phyloP scores from a whole-genome alignment of 768 basidiomycete species.

The Lyophyllum shimeji region DNA sequence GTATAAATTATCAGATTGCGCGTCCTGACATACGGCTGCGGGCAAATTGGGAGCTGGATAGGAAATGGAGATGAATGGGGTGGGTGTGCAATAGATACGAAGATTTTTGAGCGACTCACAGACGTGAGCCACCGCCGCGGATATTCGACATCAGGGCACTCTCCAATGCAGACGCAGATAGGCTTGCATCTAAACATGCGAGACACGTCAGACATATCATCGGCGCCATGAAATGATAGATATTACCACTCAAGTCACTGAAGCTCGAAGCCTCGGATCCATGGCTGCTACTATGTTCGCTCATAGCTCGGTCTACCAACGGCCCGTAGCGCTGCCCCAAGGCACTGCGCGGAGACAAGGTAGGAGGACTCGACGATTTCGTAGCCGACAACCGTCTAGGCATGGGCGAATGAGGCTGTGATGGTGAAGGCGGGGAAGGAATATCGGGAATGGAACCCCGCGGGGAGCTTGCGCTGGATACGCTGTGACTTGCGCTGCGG shows the following conservation, averaged over 20 bases:
- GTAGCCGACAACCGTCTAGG: constrained; percentile 49
- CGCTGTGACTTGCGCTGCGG: constrained; percentile 64
- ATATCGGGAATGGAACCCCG: constrained; percentile 82
- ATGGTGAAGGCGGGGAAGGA: constrained; percentile 65
- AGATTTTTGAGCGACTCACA: constrained; percentile 51
- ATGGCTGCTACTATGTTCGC: constrained; percentile 61
- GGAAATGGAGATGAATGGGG: neutral
- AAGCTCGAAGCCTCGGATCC: constrained; percentile 80
- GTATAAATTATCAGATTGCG: constrained; percentile 12
- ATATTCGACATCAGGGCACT: constrained; percentile 80
- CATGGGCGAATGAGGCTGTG: constrained; percentile 52
- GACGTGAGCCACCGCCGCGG: constrained; percentile 59
- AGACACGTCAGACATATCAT: neutral
- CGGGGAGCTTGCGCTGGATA: constrained; percentile 73
- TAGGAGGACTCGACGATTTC: constrained; percentile 65
- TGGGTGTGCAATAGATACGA: neutral
- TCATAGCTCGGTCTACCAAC: constrained; percentile 38
- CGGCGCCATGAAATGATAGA: neutral
- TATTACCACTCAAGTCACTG: constrained; percentile 78
- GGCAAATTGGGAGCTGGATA: constrained; percentile 34
- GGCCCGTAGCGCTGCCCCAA: constrained; percentile 51
- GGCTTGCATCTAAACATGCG: constrained; percentile 54
- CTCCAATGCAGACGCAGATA: constrained; percentile 78
- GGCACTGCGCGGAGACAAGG: constrained; percentile 53
- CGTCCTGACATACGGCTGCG: constrained; percentile 35